These are phyloP conservation scores for Clonostachys byssicola DNA, from an alignment of 2,329 filamentous ascomycete genomes.

Conservation along the genomic window DNA sequence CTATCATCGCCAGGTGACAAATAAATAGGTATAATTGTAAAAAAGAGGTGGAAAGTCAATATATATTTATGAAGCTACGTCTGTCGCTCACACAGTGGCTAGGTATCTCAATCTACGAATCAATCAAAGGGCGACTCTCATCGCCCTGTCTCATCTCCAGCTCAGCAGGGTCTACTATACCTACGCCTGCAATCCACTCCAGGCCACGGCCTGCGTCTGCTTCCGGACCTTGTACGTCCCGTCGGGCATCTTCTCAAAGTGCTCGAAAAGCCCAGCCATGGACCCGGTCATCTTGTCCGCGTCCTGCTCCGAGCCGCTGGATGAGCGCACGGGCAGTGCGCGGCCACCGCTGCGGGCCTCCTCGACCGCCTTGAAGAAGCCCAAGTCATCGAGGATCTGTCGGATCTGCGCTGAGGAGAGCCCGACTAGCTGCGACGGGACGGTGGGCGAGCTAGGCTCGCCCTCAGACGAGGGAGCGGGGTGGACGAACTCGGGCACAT, in stretches of 20 bases:
- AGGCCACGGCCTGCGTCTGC: not conserved
- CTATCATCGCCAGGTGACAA: too few relatives aligned
- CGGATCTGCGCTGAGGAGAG: not conserved
- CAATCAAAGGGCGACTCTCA: too few relatives aligned
- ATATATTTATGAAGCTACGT: too few relatives aligned
- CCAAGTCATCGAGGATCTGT: not conserved
- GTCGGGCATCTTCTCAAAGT: not conserved
- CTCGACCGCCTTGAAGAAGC: not conserved
- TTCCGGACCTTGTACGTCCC: not conserved
- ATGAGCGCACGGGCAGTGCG: not conserved
- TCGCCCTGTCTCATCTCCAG: too few relatives aligned
- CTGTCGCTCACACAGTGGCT: too few relatives aligned
- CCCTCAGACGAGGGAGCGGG: not conserved
- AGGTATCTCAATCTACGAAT: too few relatives aligned
- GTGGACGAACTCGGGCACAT: not conserved
- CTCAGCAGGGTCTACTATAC: too few relatives aligned
- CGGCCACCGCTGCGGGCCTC: not conserved
- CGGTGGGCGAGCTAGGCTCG: not conserved
- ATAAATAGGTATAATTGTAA: too few relatives aligned
- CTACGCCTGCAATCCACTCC: too few relatives aligned
- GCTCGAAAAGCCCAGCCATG: not conserved
- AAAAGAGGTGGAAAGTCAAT: too few relatives aligned
- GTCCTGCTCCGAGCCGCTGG: not conserved
- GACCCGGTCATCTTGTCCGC: not conserved
- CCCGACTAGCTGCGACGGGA: not conserved